Percentiles rank a stretch among this genome's conserved stretches.
Conservation (phyloP, 177 flowering plant species). For the Tripterygium wilfordii region DNA sequence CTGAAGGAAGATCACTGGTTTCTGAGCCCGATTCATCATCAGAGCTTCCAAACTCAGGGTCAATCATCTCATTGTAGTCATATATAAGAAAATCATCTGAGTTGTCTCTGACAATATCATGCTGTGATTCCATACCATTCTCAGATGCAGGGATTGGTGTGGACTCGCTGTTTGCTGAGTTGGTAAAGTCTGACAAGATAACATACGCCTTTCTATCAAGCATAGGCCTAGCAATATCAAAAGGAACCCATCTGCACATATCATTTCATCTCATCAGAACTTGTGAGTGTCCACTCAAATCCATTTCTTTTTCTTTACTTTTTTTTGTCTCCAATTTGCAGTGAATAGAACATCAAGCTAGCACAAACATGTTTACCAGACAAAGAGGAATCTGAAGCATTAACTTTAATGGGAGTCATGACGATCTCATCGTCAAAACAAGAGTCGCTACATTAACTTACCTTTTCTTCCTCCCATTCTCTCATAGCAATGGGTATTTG, state of each 20-base stretch:
- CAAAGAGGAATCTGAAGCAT: no score
- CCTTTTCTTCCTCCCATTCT: no score
- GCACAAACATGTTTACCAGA: no score
- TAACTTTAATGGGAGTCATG: no score
- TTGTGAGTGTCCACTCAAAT: background rate
- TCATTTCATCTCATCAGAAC: conserved; percentile 9
- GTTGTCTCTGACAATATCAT: conserved; percentile 27
- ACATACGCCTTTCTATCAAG: conserved; percentile 69
- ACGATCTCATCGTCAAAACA: no score
- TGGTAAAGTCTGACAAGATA: conserved; percentile 53
- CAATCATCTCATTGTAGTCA: conserved; percentile 49
- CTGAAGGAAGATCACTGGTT: conserved; percentile 10
- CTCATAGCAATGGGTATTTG: no score
- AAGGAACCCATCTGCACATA: conserved; percentile 78
- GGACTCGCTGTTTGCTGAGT: conserved; percentile 32
- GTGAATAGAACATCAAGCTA: no score
- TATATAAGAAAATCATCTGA: conserved; percentile 33
- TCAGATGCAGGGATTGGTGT: conserved; percentile 21
- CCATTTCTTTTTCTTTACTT: no score
- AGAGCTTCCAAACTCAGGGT: conserved; percentile 44
- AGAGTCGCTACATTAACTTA: no score
- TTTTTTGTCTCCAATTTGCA: no score
- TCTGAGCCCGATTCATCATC: conserved; percentile 49
- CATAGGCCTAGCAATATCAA: conserved; percentile 58
- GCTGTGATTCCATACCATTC: conserved; percentile 22